Base-by-base conservation (phyloP, 257 asterid species). In the Linaria vulgaris region DNA sequence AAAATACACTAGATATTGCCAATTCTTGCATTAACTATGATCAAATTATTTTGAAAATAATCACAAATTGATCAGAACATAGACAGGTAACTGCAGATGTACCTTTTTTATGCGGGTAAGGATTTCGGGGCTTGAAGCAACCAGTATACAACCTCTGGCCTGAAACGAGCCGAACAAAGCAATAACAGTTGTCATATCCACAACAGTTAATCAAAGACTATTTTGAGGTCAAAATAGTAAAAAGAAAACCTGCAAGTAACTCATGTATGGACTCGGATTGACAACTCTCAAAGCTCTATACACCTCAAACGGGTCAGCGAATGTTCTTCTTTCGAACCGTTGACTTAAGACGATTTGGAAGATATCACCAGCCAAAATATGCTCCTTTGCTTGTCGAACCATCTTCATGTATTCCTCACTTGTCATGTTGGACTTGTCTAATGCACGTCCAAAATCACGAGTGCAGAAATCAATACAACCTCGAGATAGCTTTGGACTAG, bases 251-350 rank as follows among this genome's bases (percentile, higher is more conserved):
- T 92, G 97, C 68, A 89, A 56, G 69, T 92, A 92, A 63, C 80
- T 74, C 97, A 92, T 92, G 61, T 85, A 82, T 54, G 99, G 96
- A 76, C 99, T 92, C 21, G 96, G 99, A 81, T 89, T 92, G 70
- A 81, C 95, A 67, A 85, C 78, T 80, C 97, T 85, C 69, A 92
- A 54, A 71, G 99, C 87, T 81, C 99, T 78, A 63, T 92, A 92
- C 37, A 92, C 78, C 80, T 92, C 97, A 72, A 87, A 92, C 4
- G 99, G 99, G 59, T 89, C 89, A 41, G 97, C 95, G 80, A 82
- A 89, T 41, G 96, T 92, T 76, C 94, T 76, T 68, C 79, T 78
- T 62, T 87, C 97, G 59, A 87, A 92, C 9, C 97, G 94, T 62
- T 92, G 97, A 63, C 99, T 92, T 52, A 82, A 71, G 66, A 87